These are phyloP conservation scores for Prototheca cutis DNA, from an alignment of 163 green algal species.

Conservation along the genomic window DNA sequence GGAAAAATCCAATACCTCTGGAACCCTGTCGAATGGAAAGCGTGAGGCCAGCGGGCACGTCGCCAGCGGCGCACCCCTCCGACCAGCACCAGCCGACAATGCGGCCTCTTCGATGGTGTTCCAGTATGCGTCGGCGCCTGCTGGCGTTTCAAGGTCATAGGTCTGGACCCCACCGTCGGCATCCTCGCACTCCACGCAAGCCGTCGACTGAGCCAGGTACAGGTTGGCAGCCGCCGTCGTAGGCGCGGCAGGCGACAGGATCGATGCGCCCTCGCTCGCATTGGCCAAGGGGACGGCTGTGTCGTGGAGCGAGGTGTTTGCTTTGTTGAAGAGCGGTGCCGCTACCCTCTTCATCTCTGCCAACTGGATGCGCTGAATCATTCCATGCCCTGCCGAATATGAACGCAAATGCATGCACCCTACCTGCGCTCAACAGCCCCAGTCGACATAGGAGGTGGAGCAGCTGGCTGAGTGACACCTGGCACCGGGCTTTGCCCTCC, in stretches of 20 bases:
- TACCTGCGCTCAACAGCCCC: slow-evolving; percentile 5
- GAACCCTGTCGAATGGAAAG: slow-evolving; percentile 14
- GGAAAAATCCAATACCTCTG: too few species aligned
- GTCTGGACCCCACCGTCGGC: background rate
- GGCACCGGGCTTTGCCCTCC: background rate
- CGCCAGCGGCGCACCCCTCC: background rate
- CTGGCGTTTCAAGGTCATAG: background rate
- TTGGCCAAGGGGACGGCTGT: too few species aligned
- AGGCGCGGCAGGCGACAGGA: too few species aligned
- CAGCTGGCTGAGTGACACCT: slow-evolving; percentile 1
- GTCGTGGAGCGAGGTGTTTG: too few species aligned
- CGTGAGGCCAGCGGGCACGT: background rate
- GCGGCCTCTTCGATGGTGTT: background rate
- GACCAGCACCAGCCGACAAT: background rate
- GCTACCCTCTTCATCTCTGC: too few species aligned
- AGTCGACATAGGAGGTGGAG: slow-evolving; percentile 6
- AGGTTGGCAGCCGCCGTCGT: too few species aligned
- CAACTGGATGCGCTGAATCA: too few species aligned
- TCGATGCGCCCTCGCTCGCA: too few species aligned
- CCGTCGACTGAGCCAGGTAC: background rate
- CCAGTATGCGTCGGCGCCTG: slow-evolving; percentile 1
- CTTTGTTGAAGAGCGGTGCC: too few species aligned
- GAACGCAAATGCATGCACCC: background rate
- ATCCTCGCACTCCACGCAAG: background rate
- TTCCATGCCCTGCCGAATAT: background rate